Evolutionary conservation across 352 stramenopile genomes (phyloP).

Genomic region (Pythium rishiriense): DNA sequence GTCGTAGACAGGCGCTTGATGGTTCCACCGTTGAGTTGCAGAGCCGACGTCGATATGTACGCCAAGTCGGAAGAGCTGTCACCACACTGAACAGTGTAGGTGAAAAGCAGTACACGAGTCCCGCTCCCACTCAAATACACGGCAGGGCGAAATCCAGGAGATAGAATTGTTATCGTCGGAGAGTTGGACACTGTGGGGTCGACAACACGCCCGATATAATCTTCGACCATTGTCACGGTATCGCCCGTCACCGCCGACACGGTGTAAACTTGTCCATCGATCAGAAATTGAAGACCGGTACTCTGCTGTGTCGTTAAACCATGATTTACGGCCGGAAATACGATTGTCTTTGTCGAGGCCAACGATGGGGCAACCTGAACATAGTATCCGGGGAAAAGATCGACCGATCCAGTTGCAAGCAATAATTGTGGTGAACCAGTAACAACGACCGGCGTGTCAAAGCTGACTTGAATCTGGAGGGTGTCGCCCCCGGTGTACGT

Average conservation of each 20-base stretch:
- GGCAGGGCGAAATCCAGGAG: constrained; percentile 51
- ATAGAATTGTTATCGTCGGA: constrained; percentile 39
- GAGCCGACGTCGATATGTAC: constrained; percentile 45
- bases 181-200: constrained; percentile 29
- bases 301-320: constrained; percentile 40
- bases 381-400: constrained; percentile 57
- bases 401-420: constrained; percentile 47
- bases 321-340: constrained; percentile 55
- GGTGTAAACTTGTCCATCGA: constrained; percentile 51
- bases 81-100: constrained; percentile 55
- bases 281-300: constrained; percentile 55
- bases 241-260: constrained; percentile 45
- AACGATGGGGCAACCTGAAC: constrained; percentile 39
- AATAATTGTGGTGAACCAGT: constrained; percentile 45
- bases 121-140: constrained; percentile 50
- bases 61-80: constrained; percentile 49
- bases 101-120: constrained; percentile 48
- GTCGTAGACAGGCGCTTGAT: constrained; percentile 58
- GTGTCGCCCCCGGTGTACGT: constrained; percentile 66
- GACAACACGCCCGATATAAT: constrained; percentile 45
- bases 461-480: constrained; percentile 54
- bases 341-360: constrained; percentile 34
- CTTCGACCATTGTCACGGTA: constrained; percentile 53
- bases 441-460: constrained; percentile 63
- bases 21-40: constrained; percentile 50